A percentile compares a stretch with the other conserved stretches of the same genome.
Conservation (phyloP, 441 rosid species). For the Arabidopsis hybrid region DNA sequence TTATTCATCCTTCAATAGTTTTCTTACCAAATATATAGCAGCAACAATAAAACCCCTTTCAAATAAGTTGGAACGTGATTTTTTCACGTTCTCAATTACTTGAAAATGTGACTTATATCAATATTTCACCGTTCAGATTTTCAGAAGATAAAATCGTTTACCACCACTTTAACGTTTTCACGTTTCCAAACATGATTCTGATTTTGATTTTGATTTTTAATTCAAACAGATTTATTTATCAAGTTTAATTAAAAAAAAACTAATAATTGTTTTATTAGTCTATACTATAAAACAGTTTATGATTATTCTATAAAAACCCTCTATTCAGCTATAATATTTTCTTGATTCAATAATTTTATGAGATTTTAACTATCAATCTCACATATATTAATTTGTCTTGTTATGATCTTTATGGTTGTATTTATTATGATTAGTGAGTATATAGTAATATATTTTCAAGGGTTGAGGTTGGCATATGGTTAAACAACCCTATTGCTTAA, state of each 20-base stretch:
- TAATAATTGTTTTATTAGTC: too few species aligned
- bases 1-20: not conserved
- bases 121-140: not conserved
- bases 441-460: not conserved
- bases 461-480: not conserved
- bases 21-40: constrained; percentile 15
- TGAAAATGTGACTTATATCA: not conserved
- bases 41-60: not conserved
- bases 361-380: too few species aligned
- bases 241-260: too few species aligned
- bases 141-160: not conserved
- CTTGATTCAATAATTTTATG: too few species aligned
- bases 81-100: not conserved
- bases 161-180: constrained; percentile 1
- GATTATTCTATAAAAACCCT: too few species aligned
- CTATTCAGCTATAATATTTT: too few species aligned
- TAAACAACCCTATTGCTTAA: not conserved
- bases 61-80: not conserved
- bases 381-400: not conserved
- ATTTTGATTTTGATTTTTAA: too few species aligned
- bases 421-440: not conserved
- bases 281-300: too few species aligned
- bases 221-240: too few species aligned
- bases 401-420: not conserved
- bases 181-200: not conserved